Percentiles rank a stretch among this genome's conserved stretches.
Evolutionary conservation across 352 stramenopile genomes (phyloP).

Genomic region (Thraustotheca clavata): DNA sequence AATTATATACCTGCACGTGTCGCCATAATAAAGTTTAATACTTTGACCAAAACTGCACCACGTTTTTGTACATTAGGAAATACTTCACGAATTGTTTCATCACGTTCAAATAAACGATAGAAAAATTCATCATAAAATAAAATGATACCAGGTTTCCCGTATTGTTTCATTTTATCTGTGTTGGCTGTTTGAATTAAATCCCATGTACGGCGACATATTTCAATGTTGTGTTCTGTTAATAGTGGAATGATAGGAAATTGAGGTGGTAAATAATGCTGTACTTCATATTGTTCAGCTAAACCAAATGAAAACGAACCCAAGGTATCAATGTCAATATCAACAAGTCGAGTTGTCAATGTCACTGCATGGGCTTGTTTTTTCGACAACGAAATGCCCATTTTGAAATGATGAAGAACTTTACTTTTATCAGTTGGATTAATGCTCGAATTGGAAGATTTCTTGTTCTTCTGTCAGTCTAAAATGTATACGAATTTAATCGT

Average conservation of each 20-base stretch:
- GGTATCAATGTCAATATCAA: constrained; percentile 6
- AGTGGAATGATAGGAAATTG: constrained; percentile 4
- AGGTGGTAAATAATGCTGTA: constrained; percentile 16
- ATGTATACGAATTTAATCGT: too few species aligned
- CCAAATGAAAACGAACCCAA: background rate
- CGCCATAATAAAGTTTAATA: constrained; percentile 7
- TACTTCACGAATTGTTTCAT: constrained; percentile 1
- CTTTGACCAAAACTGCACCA: constrained; percentile 5
- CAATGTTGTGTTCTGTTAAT: background rate
- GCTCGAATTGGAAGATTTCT: too few species aligned
- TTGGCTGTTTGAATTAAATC: background rate
- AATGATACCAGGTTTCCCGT: constrained; percentile 9
- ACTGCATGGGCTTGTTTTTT: background rate
- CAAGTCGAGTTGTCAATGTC: background rate
- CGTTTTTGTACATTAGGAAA: constrained; percentile 10
- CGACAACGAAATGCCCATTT: background rate
- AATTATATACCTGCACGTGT: background rate
- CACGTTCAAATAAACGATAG: constrained; percentile 7
- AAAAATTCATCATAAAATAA: constrained; percentile 19
- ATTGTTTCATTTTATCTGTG: background rate
- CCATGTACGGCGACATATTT: constrained; percentile 6
- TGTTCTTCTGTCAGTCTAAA: too few species aligned
- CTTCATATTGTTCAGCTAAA: background rate
- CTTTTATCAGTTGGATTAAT: too few species aligned
- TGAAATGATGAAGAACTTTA: too few species aligned